These are phyloP conservation scores for Flaveria sonorensis DNA, from an alignment of 129 eudicot genomes.

Conservation along the genomic window DNA sequence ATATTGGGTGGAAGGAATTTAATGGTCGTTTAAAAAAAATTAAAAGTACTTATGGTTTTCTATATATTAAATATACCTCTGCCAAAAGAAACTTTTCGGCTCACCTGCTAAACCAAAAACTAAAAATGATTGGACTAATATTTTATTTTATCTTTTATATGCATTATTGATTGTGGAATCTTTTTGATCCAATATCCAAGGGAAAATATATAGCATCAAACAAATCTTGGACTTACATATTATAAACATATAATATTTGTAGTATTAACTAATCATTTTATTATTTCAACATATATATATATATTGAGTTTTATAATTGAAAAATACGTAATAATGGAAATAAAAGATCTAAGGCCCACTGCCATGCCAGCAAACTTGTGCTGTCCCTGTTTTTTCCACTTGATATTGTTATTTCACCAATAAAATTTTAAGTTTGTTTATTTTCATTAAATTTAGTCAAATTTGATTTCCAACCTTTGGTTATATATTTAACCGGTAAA, in stretches of 20 bases:
- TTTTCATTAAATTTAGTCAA: neutral
- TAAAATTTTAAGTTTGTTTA: neutral
- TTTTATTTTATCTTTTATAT: constrained; percentile 23
- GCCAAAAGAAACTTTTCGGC: neutral
- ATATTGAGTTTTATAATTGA: neutral
- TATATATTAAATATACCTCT: neutral
- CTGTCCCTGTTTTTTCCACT: constrained; percentile 27
- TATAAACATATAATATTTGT: constrained; percentile 9
- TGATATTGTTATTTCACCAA: constrained; percentile 12
- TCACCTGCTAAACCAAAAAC: neutral
- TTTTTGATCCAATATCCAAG: constrained; percentile 42
- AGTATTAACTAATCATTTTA: constrained; percentile 5
- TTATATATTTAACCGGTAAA: neutral
- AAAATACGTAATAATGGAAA: constrained; percentile 11
- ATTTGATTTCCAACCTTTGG: constrained; percentile 2
- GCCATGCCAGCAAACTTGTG: constrained; percentile 34
- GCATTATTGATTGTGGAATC: constrained; percentile 36
- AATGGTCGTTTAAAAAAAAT: no score
- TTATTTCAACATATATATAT: neutral
- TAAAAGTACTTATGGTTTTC: neutral
- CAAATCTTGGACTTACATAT: constrained; percentile 17
- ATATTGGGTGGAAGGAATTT: no score
- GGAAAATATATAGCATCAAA: constrained; percentile 14
- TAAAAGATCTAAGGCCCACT: constrained; percentile 28
- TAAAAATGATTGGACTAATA: constrained; percentile 10